Percentiles rank a stretch among this genome's conserved stretches.
Evolutionary conservation across 164 flowering plant species (phyloP).

Genomic region (Tetrastigma voinierianum): DNA sequence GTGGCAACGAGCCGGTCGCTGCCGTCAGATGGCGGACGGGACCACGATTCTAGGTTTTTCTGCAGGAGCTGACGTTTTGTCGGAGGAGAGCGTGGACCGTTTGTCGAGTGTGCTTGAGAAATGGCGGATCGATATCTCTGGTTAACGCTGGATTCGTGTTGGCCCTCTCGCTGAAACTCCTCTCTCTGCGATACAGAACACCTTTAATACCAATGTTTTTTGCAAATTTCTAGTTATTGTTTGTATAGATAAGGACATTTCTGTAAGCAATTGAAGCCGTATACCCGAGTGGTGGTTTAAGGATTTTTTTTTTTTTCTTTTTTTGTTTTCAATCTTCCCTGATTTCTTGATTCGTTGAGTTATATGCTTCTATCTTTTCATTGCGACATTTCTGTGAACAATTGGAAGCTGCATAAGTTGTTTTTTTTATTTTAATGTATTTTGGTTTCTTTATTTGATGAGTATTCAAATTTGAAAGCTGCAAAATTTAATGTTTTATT

Average conservation of each 20-base stretch:
- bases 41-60: constrained; percentile 45
- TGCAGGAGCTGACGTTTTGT: constrained; percentile 66
- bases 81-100: constrained; percentile 59
- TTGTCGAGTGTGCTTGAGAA: constrained; percentile 39
- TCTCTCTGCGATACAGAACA: constrained; percentile 40
- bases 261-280: no score
- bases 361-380: no score
- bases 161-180: constrained; percentile 96
- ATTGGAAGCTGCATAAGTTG: no score
- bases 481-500: no score
- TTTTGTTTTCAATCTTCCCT: not conserved
- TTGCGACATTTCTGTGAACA: no score
- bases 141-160: constrained; percentile 90
- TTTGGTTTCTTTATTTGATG: no score
- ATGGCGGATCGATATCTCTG: constrained; percentile 69
- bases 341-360: not conserved
- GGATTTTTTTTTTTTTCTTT: no score
- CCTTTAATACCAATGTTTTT: constrained; percentile 80
- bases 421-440: no score
- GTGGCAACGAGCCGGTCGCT: constrained; percentile 69
- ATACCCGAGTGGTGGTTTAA: no score
- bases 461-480: no score
- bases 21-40: constrained; percentile 56
- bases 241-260: no score
- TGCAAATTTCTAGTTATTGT: constrained; percentile 29